phyloP scores from a whole-genome alignment of 768 basidiomycete species.

The Tylopilus vinaceipallidus region DNA sequence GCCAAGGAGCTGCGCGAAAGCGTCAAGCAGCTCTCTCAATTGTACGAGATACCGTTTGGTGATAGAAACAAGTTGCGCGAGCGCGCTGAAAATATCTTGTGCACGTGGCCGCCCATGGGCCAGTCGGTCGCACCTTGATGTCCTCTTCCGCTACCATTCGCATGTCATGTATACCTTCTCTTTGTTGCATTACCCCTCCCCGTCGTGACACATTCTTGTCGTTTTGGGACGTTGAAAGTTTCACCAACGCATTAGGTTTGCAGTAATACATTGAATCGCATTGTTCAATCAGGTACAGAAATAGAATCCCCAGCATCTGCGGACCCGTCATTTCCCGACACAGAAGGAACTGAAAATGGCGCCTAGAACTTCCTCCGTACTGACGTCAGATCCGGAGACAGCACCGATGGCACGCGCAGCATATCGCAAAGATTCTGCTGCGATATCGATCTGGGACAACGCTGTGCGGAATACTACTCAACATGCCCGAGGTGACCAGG shows the following conservation, averaged over 20 bases:
- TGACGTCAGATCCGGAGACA: constrained; percentile 71
- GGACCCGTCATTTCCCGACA: constrained; percentile 64
- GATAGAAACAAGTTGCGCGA: constrained; percentile 27
- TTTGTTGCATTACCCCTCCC: not conserved
- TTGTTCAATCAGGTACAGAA: not conserved
- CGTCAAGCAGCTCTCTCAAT: constrained; percentile 24
- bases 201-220: not conserved
- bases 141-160: not conserved
- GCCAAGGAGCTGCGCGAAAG: constrained; percentile 16
- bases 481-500: not conserved
- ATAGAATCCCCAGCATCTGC: not conserved
- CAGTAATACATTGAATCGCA: constrained; percentile 1
- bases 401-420: constrained; percentile 81
- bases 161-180: constrained; percentile 6
- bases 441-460: constrained; percentile 71
- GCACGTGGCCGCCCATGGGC: constrained; percentile 13
- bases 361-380: constrained; percentile 81
- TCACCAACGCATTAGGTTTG: not conserved
- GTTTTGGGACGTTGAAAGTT: not conserved
- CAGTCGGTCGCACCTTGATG: not conserved
- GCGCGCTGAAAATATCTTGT: constrained; percentile 17
- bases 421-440: constrained; percentile 85
- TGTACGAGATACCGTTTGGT: constrained; percentile 31
- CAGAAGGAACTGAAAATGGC: constrained; percentile 85
- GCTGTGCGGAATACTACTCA: constrained; percentile 35